These are phyloP conservation scores for Botrytis fabae DNA, from an alignment of 2,329 filamentous ascomycete genomes.

Conservation along the genomic window DNA sequence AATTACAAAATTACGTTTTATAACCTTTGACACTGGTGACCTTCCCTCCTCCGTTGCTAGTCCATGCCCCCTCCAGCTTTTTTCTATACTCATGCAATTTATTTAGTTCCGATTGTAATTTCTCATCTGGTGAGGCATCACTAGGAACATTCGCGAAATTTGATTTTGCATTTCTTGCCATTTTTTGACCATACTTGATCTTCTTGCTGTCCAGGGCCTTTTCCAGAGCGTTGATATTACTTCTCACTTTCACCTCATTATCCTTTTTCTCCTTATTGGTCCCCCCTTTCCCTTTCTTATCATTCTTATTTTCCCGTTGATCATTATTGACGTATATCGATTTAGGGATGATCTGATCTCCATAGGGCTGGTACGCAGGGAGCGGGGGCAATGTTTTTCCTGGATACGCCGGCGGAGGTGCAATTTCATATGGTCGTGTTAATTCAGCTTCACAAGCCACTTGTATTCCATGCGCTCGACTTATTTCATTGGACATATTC, in stretches of 20 bases:
- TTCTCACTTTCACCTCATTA: background rate
- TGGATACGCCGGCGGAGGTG: slow-evolving; percentile 22
- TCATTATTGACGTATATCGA: background rate
- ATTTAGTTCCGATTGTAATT: slow-evolving; percentile 7
- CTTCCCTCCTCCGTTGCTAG: background rate
- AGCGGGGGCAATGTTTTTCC: slow-evolving; percentile 10
- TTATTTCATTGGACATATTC: slow-evolving; percentile 4
- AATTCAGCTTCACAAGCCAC: slow-evolving; percentile 20
- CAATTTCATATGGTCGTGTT: slow-evolving; percentile 16
- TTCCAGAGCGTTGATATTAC: slow-evolving; percentile 8
- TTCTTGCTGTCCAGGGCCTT: background rate
- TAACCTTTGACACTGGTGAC: background rate
- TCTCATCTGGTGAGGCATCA: background rate
- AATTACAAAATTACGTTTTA: background rate
- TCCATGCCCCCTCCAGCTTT: slow-evolving; percentile 4
- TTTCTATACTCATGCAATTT: slow-evolving; percentile 4
- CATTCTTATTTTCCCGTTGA: background rate
- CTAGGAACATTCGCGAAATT: background rate
- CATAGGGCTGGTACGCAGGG: slow-evolving; percentile 16
- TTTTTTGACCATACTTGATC: background rate
- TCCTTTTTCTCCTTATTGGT: background rate
- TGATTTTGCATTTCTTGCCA: slow-evolving; percentile 2
- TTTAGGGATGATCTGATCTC: background rate
- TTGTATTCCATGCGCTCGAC: background rate
- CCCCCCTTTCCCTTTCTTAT: background rate